These are phyloP conservation scores for Xylariaceae sp. DNA, from an alignment of 2,329 filamentous ascomycete species.

Conservation along the genomic window DNA sequence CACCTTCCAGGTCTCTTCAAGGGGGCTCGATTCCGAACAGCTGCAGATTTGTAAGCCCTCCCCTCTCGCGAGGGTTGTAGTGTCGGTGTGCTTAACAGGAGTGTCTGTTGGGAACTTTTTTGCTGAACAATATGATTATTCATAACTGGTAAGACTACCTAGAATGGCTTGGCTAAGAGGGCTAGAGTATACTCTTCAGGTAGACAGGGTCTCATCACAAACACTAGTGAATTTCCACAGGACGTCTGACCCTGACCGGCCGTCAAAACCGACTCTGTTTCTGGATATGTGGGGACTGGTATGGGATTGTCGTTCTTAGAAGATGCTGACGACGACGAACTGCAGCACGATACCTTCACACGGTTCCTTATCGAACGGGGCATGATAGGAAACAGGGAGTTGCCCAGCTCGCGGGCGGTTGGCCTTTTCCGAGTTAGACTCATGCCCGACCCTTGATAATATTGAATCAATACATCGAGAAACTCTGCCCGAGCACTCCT, in stretches of 20 bases:
- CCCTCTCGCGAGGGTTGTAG: not conserved
- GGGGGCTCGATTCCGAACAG: not conserved
- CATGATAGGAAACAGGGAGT: slow-evolving; percentile 5
- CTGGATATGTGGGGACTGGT: slow-evolving; percentile 12
- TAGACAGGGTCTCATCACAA: slow-evolving; percentile 10
- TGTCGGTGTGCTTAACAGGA: slow-evolving; percentile 14
- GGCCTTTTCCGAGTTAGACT: slow-evolving; percentile 21
- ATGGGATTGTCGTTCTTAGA: slow-evolving; percentile 11
- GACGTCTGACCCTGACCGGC: slow-evolving; percentile 10
- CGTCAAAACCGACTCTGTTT: not conserved
- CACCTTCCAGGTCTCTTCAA: slow-evolving; percentile 16
- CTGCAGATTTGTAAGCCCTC: slow-evolving; percentile 23
- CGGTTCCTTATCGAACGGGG: slow-evolving; percentile 10
- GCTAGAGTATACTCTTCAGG: slow-evolving; percentile 5
- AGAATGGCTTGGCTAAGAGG: slow-evolving; percentile 7
- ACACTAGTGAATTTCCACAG: slow-evolving; percentile 7
- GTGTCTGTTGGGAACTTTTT: not conserved
- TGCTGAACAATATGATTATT: slow-evolving; percentile 21
- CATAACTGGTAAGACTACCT: slow-evolving; percentile 11
- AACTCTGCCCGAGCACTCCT: slow-evolving; percentile 19
- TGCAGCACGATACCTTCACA: slow-evolving; percentile 13
- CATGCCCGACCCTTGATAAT: slow-evolving; percentile 29
- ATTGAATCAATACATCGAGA: slow-evolving; percentile 27
- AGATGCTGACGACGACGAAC: slow-evolving; percentile 28
- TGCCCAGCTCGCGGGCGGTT: slow-evolving; percentile 10